These are phyloP conservation scores for Cordyceps tenuipes DNA, from an alignment of 2,329 filamentous ascomycete genomes.

Conservation along the genomic window DNA sequence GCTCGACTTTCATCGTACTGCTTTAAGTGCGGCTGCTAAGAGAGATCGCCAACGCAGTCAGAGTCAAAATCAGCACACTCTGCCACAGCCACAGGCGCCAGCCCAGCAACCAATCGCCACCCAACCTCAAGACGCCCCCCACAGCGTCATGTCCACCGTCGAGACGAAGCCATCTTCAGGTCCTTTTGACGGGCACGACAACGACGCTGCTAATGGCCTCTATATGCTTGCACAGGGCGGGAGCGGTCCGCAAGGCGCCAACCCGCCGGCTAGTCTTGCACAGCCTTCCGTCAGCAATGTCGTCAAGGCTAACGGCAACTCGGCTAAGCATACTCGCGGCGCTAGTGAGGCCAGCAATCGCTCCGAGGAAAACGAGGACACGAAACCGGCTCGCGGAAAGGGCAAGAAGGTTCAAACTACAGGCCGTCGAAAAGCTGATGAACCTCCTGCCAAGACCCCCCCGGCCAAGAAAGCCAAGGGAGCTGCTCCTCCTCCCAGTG, in stretches of 20 bases:
- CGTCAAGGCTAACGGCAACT: constrained; percentile 37
- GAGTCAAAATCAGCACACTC: constrained; percentile 26
- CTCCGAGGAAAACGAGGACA: constrained; percentile 65
- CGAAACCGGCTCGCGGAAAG: constrained; percentile 58
- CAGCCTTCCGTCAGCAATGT: constrained; percentile 34
- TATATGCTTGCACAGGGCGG: constrained; percentile 79
- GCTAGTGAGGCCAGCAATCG: constrained; percentile 61
- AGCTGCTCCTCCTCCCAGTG: constrained; percentile 16
- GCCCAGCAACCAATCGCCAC: constrained; percentile 31
- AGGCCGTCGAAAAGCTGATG: constrained; percentile 72
- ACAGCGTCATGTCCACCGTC: constrained; percentile 34
- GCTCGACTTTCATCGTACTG: constrained; percentile 89
- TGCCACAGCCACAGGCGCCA: constrained; percentile 11
- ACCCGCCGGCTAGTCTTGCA: constrained; percentile 36
- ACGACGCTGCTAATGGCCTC: constrained; percentile 89
- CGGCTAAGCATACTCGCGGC: constrained; percentile 40
- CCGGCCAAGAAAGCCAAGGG: constrained; percentile 62
- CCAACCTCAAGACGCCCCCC: constrained; percentile 45
- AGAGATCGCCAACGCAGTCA: constrained; percentile 32
- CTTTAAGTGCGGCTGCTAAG: constrained; percentile 69
- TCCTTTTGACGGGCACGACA: constrained; percentile 80
- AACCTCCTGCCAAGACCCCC: constrained; percentile 52
- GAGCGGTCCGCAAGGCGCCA: constrained; percentile 44
- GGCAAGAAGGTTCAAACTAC: constrained; percentile 60
- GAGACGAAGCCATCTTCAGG: constrained; percentile 48